A percentile compares a stretch with the other conserved stretches of the same genome.
Evolutionary conservation across 139 green algal species (phyloP).

Genomic region (Bryopsis sp.): DNA sequence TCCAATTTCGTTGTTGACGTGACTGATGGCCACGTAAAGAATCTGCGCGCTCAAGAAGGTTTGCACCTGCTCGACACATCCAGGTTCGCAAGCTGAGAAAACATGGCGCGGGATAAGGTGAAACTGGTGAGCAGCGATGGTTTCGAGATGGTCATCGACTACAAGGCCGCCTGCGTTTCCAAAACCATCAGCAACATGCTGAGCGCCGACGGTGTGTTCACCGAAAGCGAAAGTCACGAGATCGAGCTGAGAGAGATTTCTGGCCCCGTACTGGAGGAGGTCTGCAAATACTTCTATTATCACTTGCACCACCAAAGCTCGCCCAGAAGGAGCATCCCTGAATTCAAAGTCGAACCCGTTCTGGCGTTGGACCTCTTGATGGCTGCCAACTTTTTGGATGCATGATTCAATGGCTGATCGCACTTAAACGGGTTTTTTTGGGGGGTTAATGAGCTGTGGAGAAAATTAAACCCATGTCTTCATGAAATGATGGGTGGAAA

Average conservation of each 20-base stretch:
- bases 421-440: too few species aligned
- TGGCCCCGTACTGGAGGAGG: slow-evolving; percentile 82
- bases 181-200: slow-evolving; percentile 98
- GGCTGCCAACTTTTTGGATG: slow-evolving; percentile 93
- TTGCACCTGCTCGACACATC: too few species aligned
- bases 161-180: slow-evolving; percentile 87
- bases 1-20: too few species aligned
- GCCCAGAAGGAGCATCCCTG: slow-evolving; percentile 75
- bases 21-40: too few species aligned
- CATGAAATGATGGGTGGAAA: too few species aligned
- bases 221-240: slow-evolving; percentile 78
- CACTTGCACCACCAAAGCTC: slow-evolving; percentile 86
- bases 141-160: slow-evolving; percentile 94
- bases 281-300: slow-evolving; percentile 99
- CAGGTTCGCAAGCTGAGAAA: too few species aligned
- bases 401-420: too few species aligned
- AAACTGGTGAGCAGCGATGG: slow-evolving; percentile 91
- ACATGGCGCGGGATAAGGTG: slow-evolving; percentile 63
- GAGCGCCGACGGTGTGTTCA: slow-evolving; percentile 83
- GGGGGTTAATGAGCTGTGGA: too few species aligned
- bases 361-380: slow-evolving; percentile 93
- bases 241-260: slow-evolving; percentile 89
- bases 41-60: too few species aligned
- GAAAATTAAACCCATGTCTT: too few species aligned
- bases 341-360: slow-evolving; percentile 87